Percentiles rank a stretch among this genome's conserved stretches.
These are phyloP conservation scores for Alternaria longipes DNA, from an alignment of 2,329 filamentous ascomycete genomes.

Conservation along the genomic window DNA sequence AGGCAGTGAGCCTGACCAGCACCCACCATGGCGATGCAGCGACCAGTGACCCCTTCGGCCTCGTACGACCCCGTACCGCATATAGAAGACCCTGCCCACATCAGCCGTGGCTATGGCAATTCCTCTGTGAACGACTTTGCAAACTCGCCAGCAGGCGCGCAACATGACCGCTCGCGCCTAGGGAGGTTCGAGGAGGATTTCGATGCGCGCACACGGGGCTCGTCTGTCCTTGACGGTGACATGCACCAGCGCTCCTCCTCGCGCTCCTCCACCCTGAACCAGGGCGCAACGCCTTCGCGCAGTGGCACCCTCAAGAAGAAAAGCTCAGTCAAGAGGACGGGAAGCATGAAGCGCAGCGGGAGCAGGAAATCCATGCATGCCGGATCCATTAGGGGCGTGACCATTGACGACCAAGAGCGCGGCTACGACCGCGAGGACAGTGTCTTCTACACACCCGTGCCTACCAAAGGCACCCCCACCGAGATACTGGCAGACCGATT, in stretches of 20 bases:
- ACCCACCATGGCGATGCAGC: slow-evolving; percentile 36
- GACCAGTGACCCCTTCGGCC: slow-evolving; percentile 30
- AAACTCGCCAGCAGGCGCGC: slow-evolving; percentile 41
- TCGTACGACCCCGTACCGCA: slow-evolving; percentile 51
- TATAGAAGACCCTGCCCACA: slow-evolving; percentile 48
- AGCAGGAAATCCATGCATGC: slow-evolving; percentile 85
- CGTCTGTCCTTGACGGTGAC: slow-evolving; percentile 67
- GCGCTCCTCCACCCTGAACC: slow-evolving; percentile 54
- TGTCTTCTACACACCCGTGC: slow-evolving; percentile 89
- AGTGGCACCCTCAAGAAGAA: slow-evolving; percentile 90
- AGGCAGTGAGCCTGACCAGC: slow-evolving; percentile 7
- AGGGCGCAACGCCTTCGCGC: slow-evolving; percentile 62
- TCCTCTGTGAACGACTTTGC: slow-evolving; percentile 52
- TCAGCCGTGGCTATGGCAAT: slow-evolving; percentile 47
- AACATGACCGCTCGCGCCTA: slow-evolving; percentile 32
- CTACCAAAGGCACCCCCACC: slow-evolving; percentile 85
- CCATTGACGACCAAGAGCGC: slow-evolving; percentile 75
- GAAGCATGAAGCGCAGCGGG: slow-evolving; percentile 78
- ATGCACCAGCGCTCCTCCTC: slow-evolving; percentile 70
- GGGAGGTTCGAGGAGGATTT: slow-evolving; percentile 75
- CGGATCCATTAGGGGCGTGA: slow-evolving; percentile 84
- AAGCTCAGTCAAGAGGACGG: slow-evolving; percentile 75
- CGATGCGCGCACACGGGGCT: slow-evolving; percentile 73
- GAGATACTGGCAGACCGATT: slow-evolving; percentile 88
- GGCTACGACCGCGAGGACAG: slow-evolving; percentile 73